Evolutionary conservation across 2,329 filamentous ascomycete genomes (phyloP).

Genomic region (Tricladium varicosporioides): DNA sequence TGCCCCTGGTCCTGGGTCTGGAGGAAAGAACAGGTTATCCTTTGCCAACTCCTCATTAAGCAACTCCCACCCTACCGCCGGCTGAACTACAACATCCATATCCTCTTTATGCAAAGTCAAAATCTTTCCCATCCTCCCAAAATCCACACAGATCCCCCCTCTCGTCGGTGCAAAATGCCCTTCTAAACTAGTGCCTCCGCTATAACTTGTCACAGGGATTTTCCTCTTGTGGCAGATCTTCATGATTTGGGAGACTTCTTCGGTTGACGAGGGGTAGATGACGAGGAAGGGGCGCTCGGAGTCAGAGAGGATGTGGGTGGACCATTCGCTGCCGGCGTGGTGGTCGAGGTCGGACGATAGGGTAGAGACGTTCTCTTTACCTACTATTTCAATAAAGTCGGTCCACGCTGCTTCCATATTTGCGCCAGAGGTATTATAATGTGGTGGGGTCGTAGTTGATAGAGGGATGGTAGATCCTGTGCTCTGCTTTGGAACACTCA

Average conservation of each 20-base stretch:
- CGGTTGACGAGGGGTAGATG: slow-evolving; percentile 73
- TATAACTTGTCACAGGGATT: slow-evolving; percentile 85
- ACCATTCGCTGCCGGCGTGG: slow-evolving; percentile 63
- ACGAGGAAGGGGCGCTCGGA: slow-evolving; percentile 63
- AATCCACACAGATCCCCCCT: slow-evolving; percentile 83
- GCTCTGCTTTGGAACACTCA: slow-evolving; percentile 49
- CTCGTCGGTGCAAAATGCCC: slow-evolving; percentile 83
- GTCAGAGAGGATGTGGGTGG: slow-evolving; percentile 51
- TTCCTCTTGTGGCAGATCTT: slow-evolving; percentile 78
- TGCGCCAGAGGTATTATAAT: slow-evolving; percentile 57
- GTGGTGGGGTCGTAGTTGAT: slow-evolving; percentile 46
- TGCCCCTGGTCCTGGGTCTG: slow-evolving; percentile 85
- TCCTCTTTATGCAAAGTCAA: slow-evolving; percentile 74
- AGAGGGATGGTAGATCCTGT: slow-evolving; percentile 60
- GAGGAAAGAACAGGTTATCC: slow-evolving; percentile 84
- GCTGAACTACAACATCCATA: slow-evolving; percentile 73
- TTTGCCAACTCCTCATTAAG: slow-evolving; percentile 75
- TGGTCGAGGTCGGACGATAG: slow-evolving; percentile 50
- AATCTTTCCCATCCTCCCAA: slow-evolving; percentile 80
- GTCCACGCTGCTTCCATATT: slow-evolving; percentile 69
- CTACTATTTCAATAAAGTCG: slow-evolving; percentile 64
- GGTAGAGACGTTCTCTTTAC: slow-evolving; percentile 64
- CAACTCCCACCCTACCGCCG: slow-evolving; percentile 81
- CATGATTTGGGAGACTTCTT: slow-evolving; percentile 84
- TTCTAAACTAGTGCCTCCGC: slow-evolving; percentile 85